Conservation (phyloP, 176 grass and related monocot genomes). For the Rhynchospora tenuis region DNA sequence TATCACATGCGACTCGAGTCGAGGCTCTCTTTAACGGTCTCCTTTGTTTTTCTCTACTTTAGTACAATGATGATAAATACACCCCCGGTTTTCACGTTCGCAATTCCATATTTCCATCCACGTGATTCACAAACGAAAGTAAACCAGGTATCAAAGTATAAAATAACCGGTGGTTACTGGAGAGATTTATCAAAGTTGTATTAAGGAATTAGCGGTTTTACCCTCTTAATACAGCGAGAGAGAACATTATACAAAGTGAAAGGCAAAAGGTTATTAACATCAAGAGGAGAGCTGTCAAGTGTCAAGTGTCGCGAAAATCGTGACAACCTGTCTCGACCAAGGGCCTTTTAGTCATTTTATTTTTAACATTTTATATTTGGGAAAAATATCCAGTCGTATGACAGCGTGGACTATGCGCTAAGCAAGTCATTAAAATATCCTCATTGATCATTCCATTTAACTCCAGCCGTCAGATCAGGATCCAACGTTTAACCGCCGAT, state of each 20-base stretch:
- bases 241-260: background rate
- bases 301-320: background rate
- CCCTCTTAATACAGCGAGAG: background rate
- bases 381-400: background rate
- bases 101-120: background rate
- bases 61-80: background rate
- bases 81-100: background rate
- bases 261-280: background rate
- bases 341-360: slow-evolving; percentile 16
- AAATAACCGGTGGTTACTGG: background rate
- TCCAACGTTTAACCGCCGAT: background rate
- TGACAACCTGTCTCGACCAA: slow-evolving; percentile 1
- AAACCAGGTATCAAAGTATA: too few relatives aligned
- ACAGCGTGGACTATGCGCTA: slow-evolving; percentile 11
- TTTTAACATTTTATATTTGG: background rate
- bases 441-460: background rate
- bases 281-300: background rate
- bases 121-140: background rate
- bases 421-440: background rate
- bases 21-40: slow-evolving; percentile 7
- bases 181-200: background rate
- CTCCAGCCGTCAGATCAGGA: background rate
- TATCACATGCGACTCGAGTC: background rate
- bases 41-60: background rate
- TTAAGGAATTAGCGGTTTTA: slow-evolving; percentile 1